Evolutionary conservation across 768 basidiomycete species (phyloP).

Genomic region (Suillus occidentalis): DNA sequence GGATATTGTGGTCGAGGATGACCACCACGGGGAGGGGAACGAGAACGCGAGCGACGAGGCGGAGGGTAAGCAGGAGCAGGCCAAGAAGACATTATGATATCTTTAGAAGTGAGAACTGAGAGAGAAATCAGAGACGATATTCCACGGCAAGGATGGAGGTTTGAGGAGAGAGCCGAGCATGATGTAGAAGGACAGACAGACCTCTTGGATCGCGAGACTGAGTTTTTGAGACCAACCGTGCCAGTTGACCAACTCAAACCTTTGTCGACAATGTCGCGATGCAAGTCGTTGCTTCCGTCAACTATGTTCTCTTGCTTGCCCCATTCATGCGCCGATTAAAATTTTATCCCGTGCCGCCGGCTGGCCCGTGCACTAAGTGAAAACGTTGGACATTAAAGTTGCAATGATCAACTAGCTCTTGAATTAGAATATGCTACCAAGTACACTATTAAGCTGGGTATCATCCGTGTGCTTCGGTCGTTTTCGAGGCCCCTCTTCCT

Average conservation of each 20-base stretch:
- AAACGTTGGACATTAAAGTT: slow-evolving; percentile 6
- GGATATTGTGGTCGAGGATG: slow-evolving; percentile 57
- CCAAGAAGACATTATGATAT: slow-evolving; percentile 73
- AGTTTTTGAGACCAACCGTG: slow-evolving; percentile 33
- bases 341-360: slow-evolving; percentile 11
- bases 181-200: slow-evolving; percentile 88
- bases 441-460: slow-evolving; percentile 40
- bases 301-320: slow-evolving; percentile 17
- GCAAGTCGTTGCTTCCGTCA: slow-evolving; percentile 31
- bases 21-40: slow-evolving; percentile 60
- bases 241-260: slow-evolving; percentile 35
- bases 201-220: slow-evolving; percentile 69
- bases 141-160: slow-evolving; percentile 53
- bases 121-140: slow-evolving; percentile 48
- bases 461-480: slow-evolving; percentile 14
- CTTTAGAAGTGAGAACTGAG: slow-evolving; percentile 40
- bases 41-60: slow-evolving; percentile 79
- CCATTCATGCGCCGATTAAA: slow-evolving; percentile 25
- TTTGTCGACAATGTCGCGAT: slow-evolving; percentile 58
- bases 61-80: slow-evolving; percentile 67
- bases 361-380: slow-evolving; percentile 14
- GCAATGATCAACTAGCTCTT: background rate
- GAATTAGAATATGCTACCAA: slow-evolving; percentile 54
- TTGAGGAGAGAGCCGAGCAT: slow-evolving; percentile 78
- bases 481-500: slow-evolving; percentile 11